Base-by-base conservation (phyloP, 2,329 filamentous ascomycete genomes). In the Cephalotrichum gorgonifer region DNA sequence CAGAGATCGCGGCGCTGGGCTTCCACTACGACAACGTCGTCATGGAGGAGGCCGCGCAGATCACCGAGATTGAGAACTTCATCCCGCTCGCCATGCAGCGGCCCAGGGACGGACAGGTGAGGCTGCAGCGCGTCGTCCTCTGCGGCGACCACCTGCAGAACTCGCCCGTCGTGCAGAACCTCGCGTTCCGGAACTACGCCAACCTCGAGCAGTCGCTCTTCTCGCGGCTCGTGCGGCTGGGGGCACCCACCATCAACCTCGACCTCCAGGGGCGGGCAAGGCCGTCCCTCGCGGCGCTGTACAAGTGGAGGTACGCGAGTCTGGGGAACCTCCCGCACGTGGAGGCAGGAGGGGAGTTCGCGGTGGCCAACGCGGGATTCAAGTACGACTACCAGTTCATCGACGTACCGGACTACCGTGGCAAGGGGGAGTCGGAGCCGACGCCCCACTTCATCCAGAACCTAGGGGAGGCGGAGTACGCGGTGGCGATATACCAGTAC, bases 21-120 rank as follows among this genome's bases (percentile, higher is more conserved):
- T 98, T 98, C 67, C 88, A 88, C 57, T 98, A 98, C 59, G 90
- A 97, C 70, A 98, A 95, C 55, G 86, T 98, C 12, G 77, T 98
- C 48, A 96, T 98, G 86, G 93, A 98, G 70, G 93, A 98, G 73
- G 91, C 93, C 5, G 93, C 93, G 12, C 93, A 98, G 62, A 91
- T 98, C 60, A 98, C 91, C 0, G 93, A 98, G 64, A 86, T 96
- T 43, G 93, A 98, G 63, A 95, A 88, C 54, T 97, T 98, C 67
- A 88, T 98, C 54, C 93, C 93, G 1, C 74, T 95, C 48, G 86
- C 90, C n/a, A 76, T 98, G 66, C 94, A 98, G 62, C 88, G 86
- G 54, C 80, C 85, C 20, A 79, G 80, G 55, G 72, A 83, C 47
- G 85, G 85, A 30, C 76, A 88, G 59, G 76, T 87, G 56, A 80